Evolutionary conservation across 139 green algal species (phyloP).

Genomic region (Nannochloris sp.): DNA sequence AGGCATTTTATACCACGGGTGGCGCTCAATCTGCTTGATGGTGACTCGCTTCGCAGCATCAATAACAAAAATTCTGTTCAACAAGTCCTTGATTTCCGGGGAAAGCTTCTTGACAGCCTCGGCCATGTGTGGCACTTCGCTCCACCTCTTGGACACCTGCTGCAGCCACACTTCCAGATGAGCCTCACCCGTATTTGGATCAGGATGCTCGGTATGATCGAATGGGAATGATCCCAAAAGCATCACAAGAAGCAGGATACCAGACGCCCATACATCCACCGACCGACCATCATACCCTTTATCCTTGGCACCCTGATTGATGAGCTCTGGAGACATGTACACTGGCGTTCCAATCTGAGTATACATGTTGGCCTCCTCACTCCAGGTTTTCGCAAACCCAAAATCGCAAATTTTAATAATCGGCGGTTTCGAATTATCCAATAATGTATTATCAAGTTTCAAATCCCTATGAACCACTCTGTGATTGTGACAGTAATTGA

Average conservation of each 20-base stretch:
- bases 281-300: conserved; percentile 45
- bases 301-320: conserved; percentile 30
- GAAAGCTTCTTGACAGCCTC: conserved; percentile 44
- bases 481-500: conserved; percentile 84
- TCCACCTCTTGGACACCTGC: conserved; percentile 42
- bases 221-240: conserved; percentile 68
- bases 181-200: conserved; percentile 59
- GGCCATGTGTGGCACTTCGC: conserved; percentile 45
- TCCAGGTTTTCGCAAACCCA: conserved; percentile 58
- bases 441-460: conserved; percentile 75
- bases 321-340: conserved; percentile 75
- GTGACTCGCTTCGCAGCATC: conserved; percentile 56
- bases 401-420: conserved; percentile 80
- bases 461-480: conserved; percentile 73
- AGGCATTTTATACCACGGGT: conserved; percentile 52
- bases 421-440: conserved; percentile 55
- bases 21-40: conserved; percentile 50
- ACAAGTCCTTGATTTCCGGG: conserved; percentile 52
- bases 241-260: conserved; percentile 76
- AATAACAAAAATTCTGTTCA: conserved; percentile 66
- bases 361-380: conserved; percentile 57
- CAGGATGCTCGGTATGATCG: conserved; percentile 51
- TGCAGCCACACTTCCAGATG: conserved; percentile 53
- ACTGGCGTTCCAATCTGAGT: conserved; percentile 75
- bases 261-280: conserved; percentile 67